Evolutionary conservation across 352 stramenopile genomes (phyloP).

Genomic region (Lagenidium giganteum): DNA sequence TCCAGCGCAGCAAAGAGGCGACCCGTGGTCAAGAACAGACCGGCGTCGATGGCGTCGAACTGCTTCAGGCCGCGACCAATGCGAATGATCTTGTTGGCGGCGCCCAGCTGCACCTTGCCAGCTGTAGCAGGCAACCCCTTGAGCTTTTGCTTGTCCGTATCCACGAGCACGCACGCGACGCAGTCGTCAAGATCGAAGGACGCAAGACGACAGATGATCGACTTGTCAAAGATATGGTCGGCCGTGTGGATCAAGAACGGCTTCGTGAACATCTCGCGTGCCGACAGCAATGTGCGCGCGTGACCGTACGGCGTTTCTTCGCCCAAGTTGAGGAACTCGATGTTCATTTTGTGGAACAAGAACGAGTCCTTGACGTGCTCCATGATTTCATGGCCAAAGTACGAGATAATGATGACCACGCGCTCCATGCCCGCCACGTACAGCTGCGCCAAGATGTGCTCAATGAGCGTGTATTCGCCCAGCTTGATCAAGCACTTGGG

Average conservation of each 20-base stretch:
- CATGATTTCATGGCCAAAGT: conserved; percentile 79
- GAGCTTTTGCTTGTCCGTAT: conserved; percentile 58
- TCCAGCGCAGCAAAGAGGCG: conserved; percentile 71
- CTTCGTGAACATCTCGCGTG: conserved; percentile 69
- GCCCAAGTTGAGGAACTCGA: conserved; percentile 82
- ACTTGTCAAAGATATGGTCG: conserved; percentile 81
- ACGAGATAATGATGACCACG: conserved; percentile 82
- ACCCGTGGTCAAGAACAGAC: conserved; percentile 65
- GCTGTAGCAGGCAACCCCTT: conserved; percentile 53
- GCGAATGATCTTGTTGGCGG: conserved; percentile 42
- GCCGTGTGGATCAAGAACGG: conserved; percentile 84
- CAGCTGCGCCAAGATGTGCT: conserved; percentile 78
- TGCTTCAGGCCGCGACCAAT: conserved; percentile 67
- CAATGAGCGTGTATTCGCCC: conserved; percentile 72
- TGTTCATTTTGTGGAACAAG: conserved; percentile 68
- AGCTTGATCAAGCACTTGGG: conserved; percentile 77
- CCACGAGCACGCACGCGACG: conserved; percentile 71
- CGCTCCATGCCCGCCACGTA: conserved; percentile 78
- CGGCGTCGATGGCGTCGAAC: conserved; percentile 75
- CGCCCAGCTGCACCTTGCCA: conserved; percentile 58
- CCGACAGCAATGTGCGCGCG: conserved; percentile 67
- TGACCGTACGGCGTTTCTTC: conserved; percentile 72
- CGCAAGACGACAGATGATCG: conserved; percentile 59
- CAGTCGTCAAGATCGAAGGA: conserved; percentile 68
- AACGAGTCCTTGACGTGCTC: conserved; percentile 72